Base-by-base conservation (phyloP, 1,284 basidiomycete genomes). In the Ustanciosporium gigantosporum region DNA sequence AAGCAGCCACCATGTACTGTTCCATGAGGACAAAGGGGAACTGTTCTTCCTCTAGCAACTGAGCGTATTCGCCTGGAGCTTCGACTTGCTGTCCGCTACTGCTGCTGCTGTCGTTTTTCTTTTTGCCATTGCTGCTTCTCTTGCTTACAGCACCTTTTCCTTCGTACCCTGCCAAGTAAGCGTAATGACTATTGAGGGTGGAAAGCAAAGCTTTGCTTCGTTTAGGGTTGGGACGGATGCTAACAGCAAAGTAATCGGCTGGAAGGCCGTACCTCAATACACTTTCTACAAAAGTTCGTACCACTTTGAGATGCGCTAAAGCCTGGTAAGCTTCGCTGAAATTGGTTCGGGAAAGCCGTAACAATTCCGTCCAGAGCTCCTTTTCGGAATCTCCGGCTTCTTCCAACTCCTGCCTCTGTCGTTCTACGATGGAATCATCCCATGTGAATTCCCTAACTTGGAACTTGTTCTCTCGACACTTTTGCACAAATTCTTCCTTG, bases 261-360 rank as follows among this genome's bases (percentile, higher is more conserved):
- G 95, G 95, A 23, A 98, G 82, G 56, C 95, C 95, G 77, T 94
- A 98, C 61, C 94, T 84, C 32, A 99, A 83, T 13, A 97, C 93
- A 60, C 90, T 94, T 81, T 99, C 95, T 14, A 95, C 87, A 71
- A 92, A 97, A 9, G 94, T 82, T 21, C 91, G 86, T 19, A 96
- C 79, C 45, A 96, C 84, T 80, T 98, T 97, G 59, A 98, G 82
- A 76, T 98, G 95, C 1, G 93, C 88, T 16, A 97, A 83, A 25
- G 94, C 84, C 79, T 98, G 91, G 81, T 93, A 93, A 3, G 93
- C 87, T 80, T 99, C 95, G 5, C 91, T 93, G 78, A 98, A 99
- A 81, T 95, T 96, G 52, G 90, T 95, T 56, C 95, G 84, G 23
- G 92, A 87, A 34, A 98, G 80, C 59, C 90, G 86, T n/a, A 99